These are phyloP conservation scores for Salvia rosmarinus DNA, from an alignment of 257 asterid species.

Conservation along the genomic window DNA sequence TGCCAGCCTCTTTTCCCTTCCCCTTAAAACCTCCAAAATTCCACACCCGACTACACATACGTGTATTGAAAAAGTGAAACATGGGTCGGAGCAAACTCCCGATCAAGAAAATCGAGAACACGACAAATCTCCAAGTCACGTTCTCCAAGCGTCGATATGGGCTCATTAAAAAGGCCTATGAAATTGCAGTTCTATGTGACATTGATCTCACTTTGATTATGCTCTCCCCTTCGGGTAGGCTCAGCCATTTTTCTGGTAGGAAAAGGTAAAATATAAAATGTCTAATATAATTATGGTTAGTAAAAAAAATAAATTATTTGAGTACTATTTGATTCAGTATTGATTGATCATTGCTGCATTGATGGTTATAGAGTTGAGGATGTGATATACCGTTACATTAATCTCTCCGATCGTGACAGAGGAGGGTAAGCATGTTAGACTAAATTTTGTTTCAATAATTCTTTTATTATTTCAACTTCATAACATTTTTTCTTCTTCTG, in stretches of 20 bases:
- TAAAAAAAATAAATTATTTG: not conserved
- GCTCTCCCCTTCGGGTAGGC: constrained; percentile 76
- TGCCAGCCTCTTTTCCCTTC: constrained; percentile 28
- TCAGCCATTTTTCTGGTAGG: constrained; percentile 73
- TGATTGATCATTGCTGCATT: not conserved
- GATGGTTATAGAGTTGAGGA: constrained; percentile 59
- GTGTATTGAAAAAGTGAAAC: not conserved
- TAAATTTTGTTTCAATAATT: not conserved
- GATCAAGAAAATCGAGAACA: constrained; percentile 74
- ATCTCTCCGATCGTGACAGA: constrained; percentile 68
- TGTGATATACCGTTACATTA: constrained; percentile 64
- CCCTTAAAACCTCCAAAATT: not conserved
- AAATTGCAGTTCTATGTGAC: constrained; percentile 70
- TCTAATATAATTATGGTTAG: not conserved
- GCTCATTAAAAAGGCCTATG: constrained; percentile 76
- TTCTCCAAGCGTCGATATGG: constrained; percentile 89
- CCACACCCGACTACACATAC: not conserved
- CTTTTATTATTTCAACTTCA: not conserved
- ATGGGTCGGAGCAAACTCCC: constrained; percentile 89
- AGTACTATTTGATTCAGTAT: not conserved
- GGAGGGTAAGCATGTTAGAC: constrained; percentile 53
- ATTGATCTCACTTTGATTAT: constrained; percentile 70
- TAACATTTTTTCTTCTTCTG: not conserved
- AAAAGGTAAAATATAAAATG: constrained; percentile 45
- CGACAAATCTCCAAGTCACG: constrained; percentile 72